Evolutionary conservation across 139 green algal genomes (phyloP), one percentile per base, ranked within the genome.

Genomic region (Picochlorum costavermella): DNA sequence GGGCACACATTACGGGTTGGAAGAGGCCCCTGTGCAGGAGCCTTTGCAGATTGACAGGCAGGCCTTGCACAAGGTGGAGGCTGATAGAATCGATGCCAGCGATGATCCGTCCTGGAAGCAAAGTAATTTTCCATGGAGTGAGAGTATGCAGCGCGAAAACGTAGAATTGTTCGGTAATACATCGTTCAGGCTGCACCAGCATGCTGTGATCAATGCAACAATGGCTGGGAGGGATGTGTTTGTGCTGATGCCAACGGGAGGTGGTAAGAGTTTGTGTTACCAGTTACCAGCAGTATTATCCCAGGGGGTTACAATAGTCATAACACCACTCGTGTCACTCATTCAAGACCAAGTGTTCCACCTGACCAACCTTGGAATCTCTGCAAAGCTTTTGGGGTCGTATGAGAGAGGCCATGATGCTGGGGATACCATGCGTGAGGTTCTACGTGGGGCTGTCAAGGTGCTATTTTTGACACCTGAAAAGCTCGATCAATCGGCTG

Each of bases 391-490:
- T 56, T 9, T 70, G 36, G 75, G 75, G 36, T 56, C 65, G 26
- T 71, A 61, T 26, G 56, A 59, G 12, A 50, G 73, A 11, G 20
- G 50, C 33, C 13, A 37, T 20, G 26, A 46, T 61, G 30, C 16
- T 23, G 16, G 26, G 25, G 56, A 29, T 23, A 67, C 81, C 46
- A 33, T 33, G 50, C 20, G 33, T 36, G 30, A 9, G 23, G 60
- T 33, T 12, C 59, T 16, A 60, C 66, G 28, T 28, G 26, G 12
- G 17, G 14, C 14, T 16, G 64, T 73, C 68, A 90, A 90, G 72
- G 75, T 96, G 14, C 74, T 97, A 33, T 96, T 95, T 65, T 70
- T 95, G 40, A 95, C 89, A 4, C 90, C 90, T 4, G 90, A 96
- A 70, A 93, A 92, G 72, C 55, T 96, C 28, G 26, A 59, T n/a